Conservation (phyloP, 805 yeast genomes). For the Myxozyma mucilagina region DNA sequence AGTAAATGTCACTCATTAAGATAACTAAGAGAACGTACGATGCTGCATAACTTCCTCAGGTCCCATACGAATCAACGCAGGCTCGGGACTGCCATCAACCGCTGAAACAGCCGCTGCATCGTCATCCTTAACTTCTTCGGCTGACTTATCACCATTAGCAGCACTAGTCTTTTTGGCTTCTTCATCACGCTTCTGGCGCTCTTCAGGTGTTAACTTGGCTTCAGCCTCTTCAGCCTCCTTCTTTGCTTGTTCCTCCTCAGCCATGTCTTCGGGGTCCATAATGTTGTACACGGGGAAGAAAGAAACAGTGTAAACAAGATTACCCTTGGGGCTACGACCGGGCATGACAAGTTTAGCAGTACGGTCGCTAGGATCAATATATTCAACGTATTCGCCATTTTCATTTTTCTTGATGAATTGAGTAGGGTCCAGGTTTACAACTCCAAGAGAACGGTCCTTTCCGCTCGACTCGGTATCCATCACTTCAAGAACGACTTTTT, state of each 20-base stretch:
- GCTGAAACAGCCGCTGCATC: constrained; percentile 10
- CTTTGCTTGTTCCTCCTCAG: constrained; percentile 52
- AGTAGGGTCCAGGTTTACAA: constrained; percentile 65
- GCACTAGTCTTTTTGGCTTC: constrained; percentile 12
- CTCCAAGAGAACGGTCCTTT: constrained; percentile 86
- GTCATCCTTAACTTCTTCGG: not conserved
- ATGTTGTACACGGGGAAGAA: constrained; percentile 85
- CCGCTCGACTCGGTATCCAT: constrained; percentile 84
- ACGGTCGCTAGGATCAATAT: constrained; percentile 56
- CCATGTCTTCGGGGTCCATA: constrained; percentile 70
- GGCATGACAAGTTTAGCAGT: constrained; percentile 65
- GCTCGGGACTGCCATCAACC: constrained; percentile 40
- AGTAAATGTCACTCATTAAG: constrained; percentile 53
- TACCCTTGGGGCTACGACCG: constrained; percentile 81
- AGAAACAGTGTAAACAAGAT: constrained; percentile 66
- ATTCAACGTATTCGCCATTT: constrained; percentile 63
- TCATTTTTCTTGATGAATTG: constrained; percentile 63
- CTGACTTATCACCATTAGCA: constrained; percentile 3
- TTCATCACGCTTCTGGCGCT: constrained; percentile 37
- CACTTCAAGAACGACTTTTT: constrained; percentile 78
- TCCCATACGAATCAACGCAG: constrained; percentile 52
- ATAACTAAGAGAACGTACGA: constrained; percentile 35
- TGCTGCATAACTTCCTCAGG: constrained; percentile 43
- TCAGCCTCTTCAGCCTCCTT: constrained; percentile 42
- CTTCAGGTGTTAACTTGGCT: constrained; percentile 37